Percentiles rank a stretch among this genome's conserved stretches.
phyloP scores from a whole-genome alignment of 805 yeast species.

The Sugiyamaella americana region DNA sequence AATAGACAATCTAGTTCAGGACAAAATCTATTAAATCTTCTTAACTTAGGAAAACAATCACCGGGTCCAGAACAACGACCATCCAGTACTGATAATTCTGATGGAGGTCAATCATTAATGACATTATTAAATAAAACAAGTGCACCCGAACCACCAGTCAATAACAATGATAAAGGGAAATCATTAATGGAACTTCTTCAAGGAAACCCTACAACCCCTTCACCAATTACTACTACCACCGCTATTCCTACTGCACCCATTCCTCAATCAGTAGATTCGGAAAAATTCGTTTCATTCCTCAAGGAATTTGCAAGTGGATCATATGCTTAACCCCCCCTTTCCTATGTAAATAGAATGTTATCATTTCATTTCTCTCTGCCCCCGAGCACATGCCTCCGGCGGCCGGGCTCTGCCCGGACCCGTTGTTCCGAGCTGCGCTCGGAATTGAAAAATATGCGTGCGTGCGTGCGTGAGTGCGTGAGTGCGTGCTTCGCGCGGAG shows the following conservation, averaged over 20 bases:
- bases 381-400: background rate
- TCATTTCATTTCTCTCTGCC: background rate
- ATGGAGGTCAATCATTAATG: no score
- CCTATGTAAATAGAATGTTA: background rate
- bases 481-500: no score
- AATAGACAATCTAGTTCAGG: slow-evolving; percentile 3
- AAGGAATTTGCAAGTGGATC: slow-evolving; percentile 8
- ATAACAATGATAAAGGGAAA: no score
- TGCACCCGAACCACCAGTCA: no score
- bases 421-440: background rate
- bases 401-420: background rate
- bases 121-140: no score
- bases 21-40: slow-evolving; percentile 6
- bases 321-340: slow-evolving; percentile 3
- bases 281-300: slow-evolving; percentile 3
- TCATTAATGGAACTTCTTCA: no score
- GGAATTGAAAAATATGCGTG: no score
- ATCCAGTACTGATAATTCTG: no score
- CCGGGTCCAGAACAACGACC: background rate
- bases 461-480: no score
- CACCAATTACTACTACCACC: background rate
- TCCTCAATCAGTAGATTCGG: background rate
- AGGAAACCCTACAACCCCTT: background rate
- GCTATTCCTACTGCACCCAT: background rate
- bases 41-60: background rate